Evolutionary conservation across 108 stramenopile species (phyloP).

Genomic region (Stephanodiscus triporus): DNA sequence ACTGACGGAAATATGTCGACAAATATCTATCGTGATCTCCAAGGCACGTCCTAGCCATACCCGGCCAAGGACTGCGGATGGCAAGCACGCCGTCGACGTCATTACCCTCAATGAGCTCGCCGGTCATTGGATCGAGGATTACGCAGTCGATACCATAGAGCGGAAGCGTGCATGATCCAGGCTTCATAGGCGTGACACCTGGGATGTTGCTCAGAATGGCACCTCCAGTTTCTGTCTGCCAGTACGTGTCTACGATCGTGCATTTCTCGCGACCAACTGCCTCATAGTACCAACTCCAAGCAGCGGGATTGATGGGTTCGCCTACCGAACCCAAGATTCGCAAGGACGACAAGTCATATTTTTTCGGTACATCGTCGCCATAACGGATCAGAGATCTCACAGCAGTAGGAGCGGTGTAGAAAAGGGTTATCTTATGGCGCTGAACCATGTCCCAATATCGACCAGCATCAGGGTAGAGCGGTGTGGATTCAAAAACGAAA

Average conservation of each 20-base stretch:
- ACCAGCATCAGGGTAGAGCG: constrained; percentile 83
- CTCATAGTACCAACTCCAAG: constrained; percentile 90
- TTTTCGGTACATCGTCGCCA: constrained; percentile 71
- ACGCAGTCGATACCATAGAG: constrained; percentile 85
- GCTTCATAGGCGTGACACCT: constrained; percentile 83
- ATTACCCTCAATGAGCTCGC: constrained; percentile 64
- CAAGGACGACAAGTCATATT: constrained; percentile 82
- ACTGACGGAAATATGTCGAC: constrained; percentile 75
- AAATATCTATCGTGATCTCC: constrained; percentile 88
- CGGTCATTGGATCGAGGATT: constrained; percentile 71
- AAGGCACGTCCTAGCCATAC: constrained; percentile 77
- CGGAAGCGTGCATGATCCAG: constrained; percentile 82
- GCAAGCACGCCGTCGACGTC: constrained; percentile 84
- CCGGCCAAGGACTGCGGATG: constrained; percentile 78
- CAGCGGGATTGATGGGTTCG: constrained; percentile 92
- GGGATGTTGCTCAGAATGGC: constrained; percentile 81
- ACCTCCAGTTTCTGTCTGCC: constrained; percentile 93
- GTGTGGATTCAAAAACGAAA: constrained; percentile 82
- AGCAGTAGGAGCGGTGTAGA: constrained; percentile 93
- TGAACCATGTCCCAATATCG: constrained; percentile 85
- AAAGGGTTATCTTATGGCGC: constrained; percentile 68
- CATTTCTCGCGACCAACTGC: constrained; percentile 72
- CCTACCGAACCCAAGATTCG: constrained; percentile 83
- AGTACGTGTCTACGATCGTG: constrained; percentile 88
- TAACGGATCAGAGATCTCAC: constrained; percentile 86